phyloP scores from a whole-genome alignment of 169 alveolate genomes.

The Plasmodium reichenowi region DNA sequence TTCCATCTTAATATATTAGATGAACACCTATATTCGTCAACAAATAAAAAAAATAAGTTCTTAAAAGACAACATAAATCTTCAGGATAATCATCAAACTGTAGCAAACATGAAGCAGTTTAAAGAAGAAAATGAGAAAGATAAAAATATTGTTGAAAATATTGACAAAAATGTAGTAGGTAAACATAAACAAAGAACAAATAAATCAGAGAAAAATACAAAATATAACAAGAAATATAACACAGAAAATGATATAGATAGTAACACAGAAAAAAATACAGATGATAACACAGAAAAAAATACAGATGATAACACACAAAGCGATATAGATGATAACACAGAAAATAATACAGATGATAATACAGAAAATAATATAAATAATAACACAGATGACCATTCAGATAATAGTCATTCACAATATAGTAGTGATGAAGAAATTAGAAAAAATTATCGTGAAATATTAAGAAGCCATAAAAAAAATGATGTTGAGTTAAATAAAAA shows the following conservation, averaged over 20 bases:
- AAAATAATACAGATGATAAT: not conserved
- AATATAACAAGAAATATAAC: no score
- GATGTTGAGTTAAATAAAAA: not conserved
- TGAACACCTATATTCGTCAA: not conserved
- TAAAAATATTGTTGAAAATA: not conserved
- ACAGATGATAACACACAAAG: not conserved
- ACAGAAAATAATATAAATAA: not conserved
- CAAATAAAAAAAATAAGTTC: not conserved
- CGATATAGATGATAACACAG: not conserved
- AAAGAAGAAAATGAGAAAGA: constrained; percentile 6
- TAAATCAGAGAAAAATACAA: no score
- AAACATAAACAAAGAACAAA: no score
- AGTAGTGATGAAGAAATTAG: not conserved
- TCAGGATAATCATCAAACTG: not conserved
- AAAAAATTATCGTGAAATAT: constrained; percentile 49
- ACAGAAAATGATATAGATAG: not conserved
- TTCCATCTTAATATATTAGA: constrained; percentile 15
- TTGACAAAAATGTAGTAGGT: not conserved
- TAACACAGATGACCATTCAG: not conserved
- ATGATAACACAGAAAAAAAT: not conserved
- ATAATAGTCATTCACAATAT: no score
- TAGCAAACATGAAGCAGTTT: not conserved
- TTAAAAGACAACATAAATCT: not conserved
- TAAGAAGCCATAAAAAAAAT: constrained; percentile 38
- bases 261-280: not conserved